These are phyloP conservation scores for Fusarium chlamydosporum DNA, from an alignment of 2,329 filamentous ascomycete genomes.

Conservation along the genomic window DNA sequence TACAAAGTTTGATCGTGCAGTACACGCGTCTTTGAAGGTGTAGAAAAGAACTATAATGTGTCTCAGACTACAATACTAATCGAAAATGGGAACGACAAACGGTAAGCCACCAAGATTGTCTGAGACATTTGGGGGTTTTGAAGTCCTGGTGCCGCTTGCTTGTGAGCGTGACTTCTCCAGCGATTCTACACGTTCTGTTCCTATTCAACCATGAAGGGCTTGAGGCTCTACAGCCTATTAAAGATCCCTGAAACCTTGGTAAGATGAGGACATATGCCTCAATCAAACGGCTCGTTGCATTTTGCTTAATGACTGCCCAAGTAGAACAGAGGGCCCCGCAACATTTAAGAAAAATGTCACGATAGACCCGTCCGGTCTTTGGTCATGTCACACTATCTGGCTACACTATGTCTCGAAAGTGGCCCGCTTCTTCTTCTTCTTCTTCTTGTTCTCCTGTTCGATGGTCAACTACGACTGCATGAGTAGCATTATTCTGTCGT, in stretches of 20 bases:
- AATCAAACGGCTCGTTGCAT: slow-evolving; percentile 20
- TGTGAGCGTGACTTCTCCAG: slow-evolving; percentile 32
- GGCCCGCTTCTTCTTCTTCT: slow-evolving; percentile 2
- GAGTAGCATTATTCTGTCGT: slow-evolving; percentile 16
- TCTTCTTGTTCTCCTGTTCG: slow-evolving; percentile 17
- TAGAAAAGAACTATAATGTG: slow-evolving; percentile 7
- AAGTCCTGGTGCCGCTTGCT: slow-evolving; percentile 10
- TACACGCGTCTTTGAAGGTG: neutral
- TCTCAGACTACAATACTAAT: slow-evolving; percentile 6
- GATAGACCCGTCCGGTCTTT: slow-evolving; percentile 11
- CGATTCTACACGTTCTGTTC: slow-evolving; percentile 29
- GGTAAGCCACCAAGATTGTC: slow-evolving; percentile 17
- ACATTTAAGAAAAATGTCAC: slow-evolving; percentile 19
- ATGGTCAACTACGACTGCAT: slow-evolving; percentile 20
- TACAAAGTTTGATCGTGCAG: slow-evolving; percentile 1
- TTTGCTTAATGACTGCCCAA: slow-evolving; percentile 7
- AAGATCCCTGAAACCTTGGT: slow-evolving; percentile 27
- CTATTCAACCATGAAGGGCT: slow-evolving; percentile 36
- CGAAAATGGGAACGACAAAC: neutral
- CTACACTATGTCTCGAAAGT: neutral
- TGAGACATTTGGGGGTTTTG: slow-evolving; percentile 27
- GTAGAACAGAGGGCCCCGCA: neutral
- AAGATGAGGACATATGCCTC: slow-evolving; percentile 31
- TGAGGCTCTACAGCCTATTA: slow-evolving; percentile 19
- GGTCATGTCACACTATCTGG: slow-evolving; percentile 16